Evolutionary conservation across 169 alveolate genomes (phyloP).

Genomic region (Toxoplasma gondii): DNA sequence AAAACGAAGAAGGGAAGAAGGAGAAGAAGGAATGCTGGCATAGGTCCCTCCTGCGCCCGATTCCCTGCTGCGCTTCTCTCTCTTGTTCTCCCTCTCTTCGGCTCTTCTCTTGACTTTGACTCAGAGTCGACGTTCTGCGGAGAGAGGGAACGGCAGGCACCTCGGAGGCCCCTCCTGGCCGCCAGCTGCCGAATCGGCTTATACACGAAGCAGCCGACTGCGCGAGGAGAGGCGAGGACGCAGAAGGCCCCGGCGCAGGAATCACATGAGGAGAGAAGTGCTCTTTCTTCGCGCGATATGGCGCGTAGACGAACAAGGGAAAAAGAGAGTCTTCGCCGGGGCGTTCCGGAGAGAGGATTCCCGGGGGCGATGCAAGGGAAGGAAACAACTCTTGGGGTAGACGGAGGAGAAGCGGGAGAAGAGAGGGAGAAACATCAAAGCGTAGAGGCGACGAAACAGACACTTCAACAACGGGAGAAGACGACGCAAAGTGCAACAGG

Average conservation of each 20-base stretch:
- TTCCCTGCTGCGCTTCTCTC: not conserved
- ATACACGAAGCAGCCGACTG: not conserved
- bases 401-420: slow-evolving; percentile 1
- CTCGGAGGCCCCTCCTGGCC: not conserved
- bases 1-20: not conserved
- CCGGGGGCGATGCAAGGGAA: not conserved
- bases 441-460: not conserved
- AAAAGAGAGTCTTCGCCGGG: not conserved
- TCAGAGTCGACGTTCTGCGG: not conserved
- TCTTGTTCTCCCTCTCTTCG: not conserved
- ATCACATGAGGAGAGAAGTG: no score
- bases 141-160: not conserved
- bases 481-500: not conserved
- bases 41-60: not conserved
- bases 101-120: not conserved
- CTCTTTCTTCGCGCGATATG: not conserved
- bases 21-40: not conserved
- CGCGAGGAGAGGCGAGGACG: not conserved
- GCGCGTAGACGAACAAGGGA: not conserved
- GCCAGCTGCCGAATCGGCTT: not conserved
- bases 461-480: not conserved
- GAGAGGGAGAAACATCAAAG: not conserved
- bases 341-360: not conserved
- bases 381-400: not conserved
- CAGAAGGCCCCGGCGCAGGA: not conserved